phyloP scores from a whole-genome alignment of 495 filamentous ascomycete genomes.

The Aspergillus asperescens region DNA sequence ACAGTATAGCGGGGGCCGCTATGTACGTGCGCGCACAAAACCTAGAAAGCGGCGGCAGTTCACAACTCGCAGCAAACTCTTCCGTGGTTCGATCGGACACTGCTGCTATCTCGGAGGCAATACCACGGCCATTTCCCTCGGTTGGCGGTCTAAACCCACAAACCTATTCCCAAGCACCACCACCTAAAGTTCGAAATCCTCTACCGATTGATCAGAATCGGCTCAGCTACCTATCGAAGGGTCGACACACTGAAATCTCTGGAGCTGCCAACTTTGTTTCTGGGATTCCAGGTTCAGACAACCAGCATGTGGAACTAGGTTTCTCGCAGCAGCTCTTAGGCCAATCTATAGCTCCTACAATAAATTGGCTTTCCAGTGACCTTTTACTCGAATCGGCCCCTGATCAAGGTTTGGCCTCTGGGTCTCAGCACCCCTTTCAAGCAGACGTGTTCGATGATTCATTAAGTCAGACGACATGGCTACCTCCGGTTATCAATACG shows the following conservation, averaged over 20 bases:
- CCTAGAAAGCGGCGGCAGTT: not conserved
- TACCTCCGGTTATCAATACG: slow-evolving; percentile 26
- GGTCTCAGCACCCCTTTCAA: slow-evolving; percentile 19
- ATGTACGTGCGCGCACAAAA: not conserved
- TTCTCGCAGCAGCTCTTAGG: slow-evolving; percentile 26
- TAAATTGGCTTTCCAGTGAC: slow-evolving; percentile 34
- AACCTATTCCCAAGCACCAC: slow-evolving; percentile 12
- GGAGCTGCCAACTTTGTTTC: slow-evolving; percentile 11
- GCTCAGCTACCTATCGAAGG: slow-evolving; percentile 9
- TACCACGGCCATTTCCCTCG: slow-evolving; percentile 2
- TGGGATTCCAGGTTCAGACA: slow-evolving; percentile 19
- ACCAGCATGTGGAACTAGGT: slow-evolving; percentile 22
- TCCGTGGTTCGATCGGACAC: slow-evolving; percentile 14
- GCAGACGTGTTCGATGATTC: slow-evolving; percentile 13
- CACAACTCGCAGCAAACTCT: not conserved
- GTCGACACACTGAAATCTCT: slow-evolving; percentile 16
- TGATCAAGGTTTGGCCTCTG: not conserved
- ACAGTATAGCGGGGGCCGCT: not conserved
- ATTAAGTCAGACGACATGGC: slow-evolving; percentile 24
- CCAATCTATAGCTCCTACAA: slow-evolving; percentile 25
- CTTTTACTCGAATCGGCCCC: slow-evolving; percentile 2
- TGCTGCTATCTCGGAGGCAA: slow-evolving; percentile 1
- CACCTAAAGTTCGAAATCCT: slow-evolving; percentile 2
- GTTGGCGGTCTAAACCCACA: slow-evolving; percentile 12
- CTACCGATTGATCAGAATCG: slow-evolving; percentile 10